A percentile compares a stretch with the other conserved stretches of the same genome.
Conservation (phyloP, 768 basidiomycete species). For the Crassisporium funariophilum region DNA sequence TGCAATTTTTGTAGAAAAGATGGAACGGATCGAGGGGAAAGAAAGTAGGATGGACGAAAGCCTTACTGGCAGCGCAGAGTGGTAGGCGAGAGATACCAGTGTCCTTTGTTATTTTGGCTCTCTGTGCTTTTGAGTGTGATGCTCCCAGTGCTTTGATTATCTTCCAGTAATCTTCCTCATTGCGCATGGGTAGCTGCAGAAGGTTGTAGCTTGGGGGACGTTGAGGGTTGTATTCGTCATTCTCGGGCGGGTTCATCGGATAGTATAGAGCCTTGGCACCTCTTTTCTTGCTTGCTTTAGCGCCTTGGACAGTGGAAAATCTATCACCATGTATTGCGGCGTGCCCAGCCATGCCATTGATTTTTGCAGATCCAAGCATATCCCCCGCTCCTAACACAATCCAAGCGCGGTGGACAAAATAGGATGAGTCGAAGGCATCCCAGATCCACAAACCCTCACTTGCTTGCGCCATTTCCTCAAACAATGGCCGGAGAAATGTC, state of each 20-base stretch:
- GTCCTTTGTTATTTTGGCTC: constrained; percentile 19
- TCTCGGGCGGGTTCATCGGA: constrained; percentile 24
- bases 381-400: constrained; percentile 28
- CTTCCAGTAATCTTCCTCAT: constrained; percentile 25
- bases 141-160: constrained; percentile 18
- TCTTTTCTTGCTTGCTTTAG: constrained; percentile 18
- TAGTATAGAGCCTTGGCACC: constrained; percentile 31
- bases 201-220: constrained; percentile 23
- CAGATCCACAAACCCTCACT: constrained; percentile 35
- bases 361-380: constrained; percentile 35
- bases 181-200: constrained; percentile 22
- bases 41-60: constrained; percentile 34
- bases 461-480: constrained; percentile 29
- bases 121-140: constrained; percentile 14
- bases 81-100: constrained; percentile 29
- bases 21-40: constrained; percentile 40
- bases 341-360: constrained; percentile 32
- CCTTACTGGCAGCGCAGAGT: constrained; percentile 27
- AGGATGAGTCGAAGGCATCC: constrained; percentile 28
- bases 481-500: constrained; percentile 25
- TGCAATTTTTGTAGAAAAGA: constrained; percentile 35
- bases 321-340: constrained; percentile 31
- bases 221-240: constrained; percentile 22
- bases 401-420: constrained; percentile 22
- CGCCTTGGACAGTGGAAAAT: constrained; percentile 28